These are phyloP conservation scores for Cytospora paraplurivora DNA, from an alignment of 2,329 filamentous ascomycete species.

Conservation along the genomic window DNA sequence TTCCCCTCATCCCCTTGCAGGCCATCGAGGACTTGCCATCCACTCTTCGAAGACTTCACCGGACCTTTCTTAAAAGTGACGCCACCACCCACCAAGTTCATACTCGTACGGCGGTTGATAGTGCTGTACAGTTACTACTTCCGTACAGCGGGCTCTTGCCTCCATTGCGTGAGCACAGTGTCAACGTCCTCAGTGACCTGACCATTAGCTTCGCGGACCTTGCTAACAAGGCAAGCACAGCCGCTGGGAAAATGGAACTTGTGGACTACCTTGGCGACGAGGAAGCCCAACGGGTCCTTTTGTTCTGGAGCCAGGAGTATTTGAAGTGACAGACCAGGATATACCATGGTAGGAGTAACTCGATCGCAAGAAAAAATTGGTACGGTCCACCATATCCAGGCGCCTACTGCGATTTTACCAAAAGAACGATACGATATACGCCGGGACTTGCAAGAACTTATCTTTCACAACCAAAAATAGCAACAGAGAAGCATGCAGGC, in stretches of 20 bases:
- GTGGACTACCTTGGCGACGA: conserved; percentile 35
- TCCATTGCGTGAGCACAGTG: conserved; percentile 35
- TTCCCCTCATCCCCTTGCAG: conserved; percentile 48
- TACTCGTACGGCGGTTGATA: not conserved
- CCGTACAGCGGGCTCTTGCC: conserved; percentile 38
- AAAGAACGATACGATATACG: not conserved
- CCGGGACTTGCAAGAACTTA: not conserved
- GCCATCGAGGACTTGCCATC: conserved; percentile 40
- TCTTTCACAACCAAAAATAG: not conserved
- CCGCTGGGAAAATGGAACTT: conserved; percentile 33
- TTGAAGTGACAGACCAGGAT: conserved; percentile 1
- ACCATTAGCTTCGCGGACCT: conserved; percentile 38
- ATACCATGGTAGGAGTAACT: not conserved
- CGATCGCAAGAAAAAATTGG: not conserved
- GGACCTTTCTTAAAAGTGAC: conserved; percentile 39
- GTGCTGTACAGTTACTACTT: conserved; percentile 35
- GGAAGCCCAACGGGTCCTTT: conserved; percentile 32
- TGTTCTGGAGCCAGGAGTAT: conserved; percentile 30
- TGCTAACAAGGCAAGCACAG: conserved; percentile 32
- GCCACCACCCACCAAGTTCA: conserved; percentile 24
- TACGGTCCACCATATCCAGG: not conserved
- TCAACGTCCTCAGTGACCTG: conserved; percentile 39
- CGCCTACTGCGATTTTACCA: not conserved
- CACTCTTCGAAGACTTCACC: conserved; percentile 42
- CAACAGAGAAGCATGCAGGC: not conserved